phyloP scores from a whole-genome alignment of 2,329 filamentous ascomycete species.

The Seiridium cupressi region DNA sequence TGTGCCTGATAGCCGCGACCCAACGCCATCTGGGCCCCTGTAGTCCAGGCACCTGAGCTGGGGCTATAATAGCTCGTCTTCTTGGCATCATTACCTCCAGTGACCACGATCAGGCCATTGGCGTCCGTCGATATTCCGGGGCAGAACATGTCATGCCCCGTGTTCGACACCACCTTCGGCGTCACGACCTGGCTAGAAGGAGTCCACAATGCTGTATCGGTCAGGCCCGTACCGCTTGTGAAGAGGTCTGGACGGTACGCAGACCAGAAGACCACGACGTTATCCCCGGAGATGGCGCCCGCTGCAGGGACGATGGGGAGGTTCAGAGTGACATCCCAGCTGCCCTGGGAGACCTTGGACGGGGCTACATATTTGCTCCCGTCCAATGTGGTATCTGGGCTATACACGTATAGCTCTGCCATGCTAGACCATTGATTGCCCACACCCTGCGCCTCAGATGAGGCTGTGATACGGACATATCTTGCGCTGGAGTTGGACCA shows the following conservation, averaged over 20 bases:
- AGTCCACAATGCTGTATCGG: conserved; percentile 17
- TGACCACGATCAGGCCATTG: conserved; percentile 49
- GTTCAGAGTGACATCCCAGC: conserved; percentile 33
- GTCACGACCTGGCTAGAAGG: conserved; percentile 22
- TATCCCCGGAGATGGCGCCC: conserved; percentile 22
- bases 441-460: conserved; percentile 23
- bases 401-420: conserved; percentile 29
- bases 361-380: conserved; percentile 14
- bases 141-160: conserved; percentile 55
- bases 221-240: conserved; percentile 15
- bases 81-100: conserved; percentile 48
- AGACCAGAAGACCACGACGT: conserved; percentile 25
- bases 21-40: conserved; percentile 40
- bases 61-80: conserved; percentile 48
- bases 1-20: conserved; percentile 53
- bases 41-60: conserved; percentile 33
- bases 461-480: conserved; percentile 28
- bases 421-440: conserved; percentile 29
- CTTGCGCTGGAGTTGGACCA: conserved; percentile 27
- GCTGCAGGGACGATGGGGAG: conserved; percentile 34
- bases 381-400: conserved; percentile 16
- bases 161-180: conserved; percentile 34
- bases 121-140: conserved; percentile 51
- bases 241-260: conserved; percentile 17
- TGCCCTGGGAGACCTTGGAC: conserved; percentile 20